Percentiles rank a stretch among this genome's conserved stretches.
phyloP scores from a whole-genome alignment of 371 early-diverging fungal species.

The Actinomortierella wolfii region DNA sequence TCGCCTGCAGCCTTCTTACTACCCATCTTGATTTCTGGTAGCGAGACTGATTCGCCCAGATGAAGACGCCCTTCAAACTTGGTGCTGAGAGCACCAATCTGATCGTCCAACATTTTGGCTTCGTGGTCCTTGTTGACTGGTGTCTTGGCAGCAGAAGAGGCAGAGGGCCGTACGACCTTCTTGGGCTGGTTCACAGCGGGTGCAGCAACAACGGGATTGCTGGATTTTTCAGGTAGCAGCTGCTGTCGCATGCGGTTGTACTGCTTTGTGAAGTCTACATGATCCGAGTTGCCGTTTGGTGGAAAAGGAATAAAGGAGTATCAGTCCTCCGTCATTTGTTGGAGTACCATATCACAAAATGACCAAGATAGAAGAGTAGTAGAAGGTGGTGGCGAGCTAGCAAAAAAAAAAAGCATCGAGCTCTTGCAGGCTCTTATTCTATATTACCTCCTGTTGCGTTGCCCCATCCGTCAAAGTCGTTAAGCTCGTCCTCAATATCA shows the following conservation, averaged over 20 bases:
- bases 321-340: constrained; percentile 10
- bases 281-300: neutral
- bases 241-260: constrained; percentile 84
- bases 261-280: constrained; percentile 88
- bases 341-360: constrained; percentile 8
- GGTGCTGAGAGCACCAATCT: constrained; percentile 31
- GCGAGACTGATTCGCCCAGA: constrained; percentile 45
- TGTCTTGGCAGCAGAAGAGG: constrained; percentile 8
- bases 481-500: constrained; percentile 63
- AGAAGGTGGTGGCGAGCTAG: too few relatives aligned
- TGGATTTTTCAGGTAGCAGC: constrained; percentile 41
- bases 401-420: neutral
- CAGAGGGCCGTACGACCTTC: constrained; percentile 10
- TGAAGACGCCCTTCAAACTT: constrained; percentile 37
- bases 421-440: neutral
- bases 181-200: constrained; percentile 49
- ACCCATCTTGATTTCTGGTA: constrained; percentile 65
- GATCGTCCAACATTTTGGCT: constrained; percentile 18
- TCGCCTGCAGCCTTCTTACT: constrained; percentile 85
- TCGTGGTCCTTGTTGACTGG: constrained; percentile 47
- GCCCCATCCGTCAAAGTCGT: constrained; percentile 68
- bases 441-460: constrained; percentile 47
- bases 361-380: too few relatives aligned
- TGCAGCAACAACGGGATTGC: constrained; percentile 36
- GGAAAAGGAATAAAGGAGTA: neutral